phyloP scores from a whole-genome alignment of 2,329 filamentous ascomycete species.

The Trichoderma sp. region DNA sequence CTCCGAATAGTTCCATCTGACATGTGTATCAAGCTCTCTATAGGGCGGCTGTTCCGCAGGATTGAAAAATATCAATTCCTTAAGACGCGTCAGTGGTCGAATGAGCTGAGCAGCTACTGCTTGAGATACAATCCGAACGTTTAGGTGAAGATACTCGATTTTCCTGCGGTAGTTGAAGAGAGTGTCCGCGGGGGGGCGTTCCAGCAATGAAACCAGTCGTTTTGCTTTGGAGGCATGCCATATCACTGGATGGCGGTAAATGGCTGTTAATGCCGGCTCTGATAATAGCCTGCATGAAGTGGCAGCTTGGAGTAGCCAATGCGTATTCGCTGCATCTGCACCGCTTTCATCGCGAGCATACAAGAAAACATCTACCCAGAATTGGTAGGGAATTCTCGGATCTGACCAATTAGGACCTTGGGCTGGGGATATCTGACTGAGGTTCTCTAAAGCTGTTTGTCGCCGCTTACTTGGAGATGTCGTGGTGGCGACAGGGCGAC shows the following conservation, averaged over 20 bases:
- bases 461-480: slow-evolving; percentile 32
- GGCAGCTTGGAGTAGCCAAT: slow-evolving; percentile 69
- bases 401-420: slow-evolving; percentile 60
- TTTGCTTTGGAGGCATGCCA: slow-evolving; percentile 50
- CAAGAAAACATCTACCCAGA: slow-evolving; percentile 71
- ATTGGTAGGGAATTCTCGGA: slow-evolving; percentile 63
- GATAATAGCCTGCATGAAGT: slow-evolving; percentile 66
- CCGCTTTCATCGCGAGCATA: slow-evolving; percentile 60
- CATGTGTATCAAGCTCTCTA: slow-evolving; percentile 56
- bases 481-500: not conserved
- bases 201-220: slow-evolving; percentile 57
- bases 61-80: slow-evolving; percentile 74
- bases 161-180: slow-evolving; percentile 70
- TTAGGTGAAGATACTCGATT: slow-evolving; percentile 69
- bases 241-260: slow-evolving; percentile 73
- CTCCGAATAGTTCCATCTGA: slow-evolving; percentile 72
- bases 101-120: slow-evolving; percentile 57
- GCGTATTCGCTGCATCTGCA: slow-evolving; percentile 50
- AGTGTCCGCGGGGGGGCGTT: slow-evolving; percentile 53
- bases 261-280: slow-evolving; percentile 72
- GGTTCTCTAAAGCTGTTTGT: not conserved
- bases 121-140: slow-evolving; percentile 65
- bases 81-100: slow-evolving; percentile 66
- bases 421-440: slow-evolving; percentile 23
- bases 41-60: slow-evolving; percentile 69